These are phyloP conservation scores for Phylloporus scabripes DNA, from an alignment of 768 basidiomycete species.

Conservation along the genomic window DNA sequence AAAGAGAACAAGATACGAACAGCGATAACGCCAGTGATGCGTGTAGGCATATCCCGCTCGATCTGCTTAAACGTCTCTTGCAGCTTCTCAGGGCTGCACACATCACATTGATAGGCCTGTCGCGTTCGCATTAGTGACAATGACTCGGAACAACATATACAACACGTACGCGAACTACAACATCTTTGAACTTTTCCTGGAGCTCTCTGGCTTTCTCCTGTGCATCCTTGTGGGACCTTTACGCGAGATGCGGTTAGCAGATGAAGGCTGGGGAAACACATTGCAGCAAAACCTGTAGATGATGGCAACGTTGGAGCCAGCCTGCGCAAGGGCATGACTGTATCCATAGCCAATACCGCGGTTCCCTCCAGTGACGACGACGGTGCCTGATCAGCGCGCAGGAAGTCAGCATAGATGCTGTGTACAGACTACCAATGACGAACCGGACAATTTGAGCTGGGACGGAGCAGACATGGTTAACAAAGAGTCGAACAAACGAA, in stretches of 20 bases:
- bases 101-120: conserved; percentile 62
- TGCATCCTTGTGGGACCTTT: conserved; percentile 45
- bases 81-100: conserved; percentile 42
- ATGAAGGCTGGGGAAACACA: not conserved
- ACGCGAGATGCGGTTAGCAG: not conserved
- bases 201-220: conserved; percentile 43
- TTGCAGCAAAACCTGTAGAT: conserved; percentile 43
- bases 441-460: conserved; percentile 24
- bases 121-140: too few relatives aligned
- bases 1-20: conserved; percentile 25
- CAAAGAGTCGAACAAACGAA: not conserved
- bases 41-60: conserved; percentile 38
- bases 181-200: conserved; percentile 38
- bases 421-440: not conserved
- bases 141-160: not conserved
- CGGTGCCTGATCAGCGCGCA: conserved; percentile 32
- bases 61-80: conserved; percentile 43
- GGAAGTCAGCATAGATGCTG: not conserved
- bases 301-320: conserved; percentile 56
- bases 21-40: conserved; percentile 51
- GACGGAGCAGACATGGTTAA: conserved; percentile 5
- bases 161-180: conserved; percentile 34
- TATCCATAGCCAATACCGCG: conserved; percentile 57
- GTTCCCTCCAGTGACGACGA: conserved; percentile 59
- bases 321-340: conserved; percentile 46